These are phyloP conservation scores for Quillaja saponaria DNA, from an alignment of 306 rosid species.

Conservation along the genomic window DNA sequence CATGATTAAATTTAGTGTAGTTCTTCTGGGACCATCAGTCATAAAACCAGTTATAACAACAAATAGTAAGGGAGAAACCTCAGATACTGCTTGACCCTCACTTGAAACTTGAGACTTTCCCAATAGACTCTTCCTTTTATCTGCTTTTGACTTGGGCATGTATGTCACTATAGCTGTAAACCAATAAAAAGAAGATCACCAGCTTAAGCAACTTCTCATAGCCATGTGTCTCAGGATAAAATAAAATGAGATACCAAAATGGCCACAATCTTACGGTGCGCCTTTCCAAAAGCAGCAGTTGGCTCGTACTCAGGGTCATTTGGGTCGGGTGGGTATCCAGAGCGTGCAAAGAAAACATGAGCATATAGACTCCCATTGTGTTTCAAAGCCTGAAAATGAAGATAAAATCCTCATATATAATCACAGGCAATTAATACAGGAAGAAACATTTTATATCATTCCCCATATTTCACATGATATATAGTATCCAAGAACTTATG, in stretches of 20 bases:
- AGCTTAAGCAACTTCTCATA: conserved; percentile 11
- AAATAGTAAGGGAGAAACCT: conserved; percentile 48
- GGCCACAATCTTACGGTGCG: conserved; percentile 56
- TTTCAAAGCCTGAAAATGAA: conserved; percentile 61
- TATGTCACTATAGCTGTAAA: conserved; percentile 69
- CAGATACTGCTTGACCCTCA: conserved; percentile 43
- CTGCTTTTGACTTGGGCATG: conserved; percentile 76
- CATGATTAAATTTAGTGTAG: conserved; percentile 1
- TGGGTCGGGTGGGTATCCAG: conserved; percentile 89
- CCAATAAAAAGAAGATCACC: conserved; percentile 30
- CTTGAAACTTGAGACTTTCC: conserved; percentile 59
- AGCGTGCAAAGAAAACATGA: conserved; percentile 85
- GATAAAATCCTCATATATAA: not conserved
- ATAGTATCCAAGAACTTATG: not conserved
- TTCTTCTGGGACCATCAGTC: not conserved
- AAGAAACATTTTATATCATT: conserved; percentile 13
- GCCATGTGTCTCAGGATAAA: not conserved
- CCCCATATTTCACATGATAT: conserved; percentile 9
- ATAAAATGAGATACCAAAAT: not conserved
- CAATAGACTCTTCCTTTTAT: conserved; percentile 72
- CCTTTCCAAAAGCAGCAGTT: conserved; percentile 69
- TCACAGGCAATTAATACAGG: not conserved
- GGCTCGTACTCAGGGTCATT: conserved; percentile 84
- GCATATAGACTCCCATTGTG: conserved; percentile 81
- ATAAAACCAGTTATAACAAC: conserved; percentile 18